Evolutionary conservation across 78 protist genomes (phyloP).

Genomic region (Chrysochromulina tobinii): DNA sequence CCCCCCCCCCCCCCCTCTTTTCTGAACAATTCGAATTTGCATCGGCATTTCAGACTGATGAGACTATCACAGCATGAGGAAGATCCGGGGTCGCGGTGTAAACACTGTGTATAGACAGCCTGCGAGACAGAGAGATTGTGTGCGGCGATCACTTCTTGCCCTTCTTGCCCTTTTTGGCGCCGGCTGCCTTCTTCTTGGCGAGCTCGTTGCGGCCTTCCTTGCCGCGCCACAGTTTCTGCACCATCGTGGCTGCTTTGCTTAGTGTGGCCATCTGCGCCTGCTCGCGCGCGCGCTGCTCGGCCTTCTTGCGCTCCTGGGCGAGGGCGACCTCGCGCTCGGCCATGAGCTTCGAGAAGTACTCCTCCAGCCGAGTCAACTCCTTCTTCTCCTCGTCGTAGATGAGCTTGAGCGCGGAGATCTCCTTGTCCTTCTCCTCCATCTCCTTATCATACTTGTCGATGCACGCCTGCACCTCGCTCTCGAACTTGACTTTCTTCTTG

Average conservation of each 20-base stretch:
- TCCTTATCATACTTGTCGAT: slow-evolving; percentile 7
- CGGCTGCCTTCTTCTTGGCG: neutral
- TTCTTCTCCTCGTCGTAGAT: neutral
- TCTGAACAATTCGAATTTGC: too few relatives aligned
- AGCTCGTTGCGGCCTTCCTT: neutral
- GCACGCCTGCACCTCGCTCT: slow-evolving; percentile 19
- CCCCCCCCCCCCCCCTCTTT: too few relatives aligned
- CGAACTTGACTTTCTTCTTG: slow-evolving; percentile 10
- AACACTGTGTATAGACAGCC: too few relatives aligned
- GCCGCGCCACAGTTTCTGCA: neutral
- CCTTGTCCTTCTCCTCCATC: neutral
- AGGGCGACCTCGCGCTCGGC: neutral
- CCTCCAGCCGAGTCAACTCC: neutral
- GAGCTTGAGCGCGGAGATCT: neutral
- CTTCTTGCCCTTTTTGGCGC: neutral
- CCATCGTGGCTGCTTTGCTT: neutral
- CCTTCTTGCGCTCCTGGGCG: neutral
- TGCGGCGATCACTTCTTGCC: neutral
- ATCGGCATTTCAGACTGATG: too few relatives aligned
- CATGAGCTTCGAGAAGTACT: neutral
- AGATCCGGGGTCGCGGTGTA: too few relatives aligned
- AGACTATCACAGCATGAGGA: too few relatives aligned
- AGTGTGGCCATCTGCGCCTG: neutral
- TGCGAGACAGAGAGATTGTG: too few relatives aligned
- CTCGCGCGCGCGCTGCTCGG: neutral